phyloP scores from a whole-genome alignment of 176 grass and related monocot species.

The Areca catechu region DNA sequence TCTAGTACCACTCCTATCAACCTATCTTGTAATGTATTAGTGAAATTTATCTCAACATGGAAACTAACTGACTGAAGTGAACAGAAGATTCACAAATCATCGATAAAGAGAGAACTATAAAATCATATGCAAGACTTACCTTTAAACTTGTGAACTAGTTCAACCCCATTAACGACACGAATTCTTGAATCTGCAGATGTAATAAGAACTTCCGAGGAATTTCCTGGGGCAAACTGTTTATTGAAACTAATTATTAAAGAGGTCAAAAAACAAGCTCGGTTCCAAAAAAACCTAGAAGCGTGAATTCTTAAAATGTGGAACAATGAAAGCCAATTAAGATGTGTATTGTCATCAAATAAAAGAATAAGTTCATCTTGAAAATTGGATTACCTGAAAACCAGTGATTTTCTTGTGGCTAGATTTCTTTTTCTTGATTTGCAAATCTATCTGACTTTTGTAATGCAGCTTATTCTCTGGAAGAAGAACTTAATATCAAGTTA shows the following conservation, averaged over 20 bases:
- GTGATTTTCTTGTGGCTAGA: constrained; percentile 97
- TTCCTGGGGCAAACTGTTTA: constrained; percentile 90
- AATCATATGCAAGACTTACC: constrained; percentile 30
- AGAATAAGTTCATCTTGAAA: neutral
- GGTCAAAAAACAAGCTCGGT: no score
- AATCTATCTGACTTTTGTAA: constrained; percentile 64
- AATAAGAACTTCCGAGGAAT: constrained; percentile 80
- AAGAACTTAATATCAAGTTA: constrained; percentile 8
- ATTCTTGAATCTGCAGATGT: constrained; percentile 99
- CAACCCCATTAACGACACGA: constrained; percentile 79
- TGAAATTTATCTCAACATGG: no score
- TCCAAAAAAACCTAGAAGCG: no score
- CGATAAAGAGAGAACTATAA: neutral
- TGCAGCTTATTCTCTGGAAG: constrained; percentile 78
- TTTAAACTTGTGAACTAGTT: constrained; percentile 97
- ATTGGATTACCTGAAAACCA: constrained; percentile 74
- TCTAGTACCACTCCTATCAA: no score
- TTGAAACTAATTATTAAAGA: neutral
- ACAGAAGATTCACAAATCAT: neutral
- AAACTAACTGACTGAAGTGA: no score
- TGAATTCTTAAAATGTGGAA: no score
- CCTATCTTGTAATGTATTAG: no score
- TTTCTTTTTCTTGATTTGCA: constrained; percentile 85
- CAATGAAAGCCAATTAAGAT: no score
- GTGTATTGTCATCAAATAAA: no score